These are phyloP conservation scores for Quercus bicolor DNA, from an alignment of 306 rosid genomes.

Conservation along the genomic window DNA sequence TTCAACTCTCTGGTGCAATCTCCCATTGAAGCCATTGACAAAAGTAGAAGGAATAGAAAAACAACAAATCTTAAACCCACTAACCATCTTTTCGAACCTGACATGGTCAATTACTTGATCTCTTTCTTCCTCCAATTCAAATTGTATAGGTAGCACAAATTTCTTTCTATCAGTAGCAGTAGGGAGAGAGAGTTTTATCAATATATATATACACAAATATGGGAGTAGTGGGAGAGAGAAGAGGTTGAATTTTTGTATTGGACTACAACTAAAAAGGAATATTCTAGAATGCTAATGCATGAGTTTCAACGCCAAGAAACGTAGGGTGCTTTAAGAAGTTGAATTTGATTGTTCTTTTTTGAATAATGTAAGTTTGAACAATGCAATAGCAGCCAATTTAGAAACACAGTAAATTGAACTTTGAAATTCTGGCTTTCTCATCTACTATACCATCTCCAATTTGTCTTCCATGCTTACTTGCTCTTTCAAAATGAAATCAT, in stretches of 20 bases:
- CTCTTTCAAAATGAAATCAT: neutral
- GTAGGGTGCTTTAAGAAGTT: slow-evolving; percentile 8
- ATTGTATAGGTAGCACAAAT: neutral
- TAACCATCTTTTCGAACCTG: slow-evolving; percentile 12
- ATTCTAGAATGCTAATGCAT: neutral
- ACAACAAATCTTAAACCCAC: neutral
- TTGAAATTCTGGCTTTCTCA: neutral
- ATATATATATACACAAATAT: neutral
- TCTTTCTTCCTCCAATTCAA: slow-evolving; percentile 1
- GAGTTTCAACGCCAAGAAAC: slow-evolving; percentile 23
- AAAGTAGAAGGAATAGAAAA: slow-evolving; percentile 23
- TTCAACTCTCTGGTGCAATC: slow-evolving; percentile 33
- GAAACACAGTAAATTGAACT: slow-evolving; percentile 11
- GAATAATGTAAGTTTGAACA: slow-evolving; percentile 27
- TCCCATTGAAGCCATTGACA: slow-evolving; percentile 30
- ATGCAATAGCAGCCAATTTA: slow-evolving; percentile 20
- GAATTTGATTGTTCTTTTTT: slow-evolving; percentile 4
- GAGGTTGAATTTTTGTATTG: slow-evolving; percentile 15
- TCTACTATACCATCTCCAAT: neutral
- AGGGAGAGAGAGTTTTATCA: slow-evolving; percentile 1
- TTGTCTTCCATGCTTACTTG: neutral
- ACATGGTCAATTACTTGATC: slow-evolving; percentile 23
- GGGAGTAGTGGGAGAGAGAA: neutral
- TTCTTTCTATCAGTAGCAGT: neutral
- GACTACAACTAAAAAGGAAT: neutral